These are phyloP conservation scores for Phytophthora pinifolia DNA, from an alignment of 352 stramenopile genomes.

Conservation along the genomic window DNA sequence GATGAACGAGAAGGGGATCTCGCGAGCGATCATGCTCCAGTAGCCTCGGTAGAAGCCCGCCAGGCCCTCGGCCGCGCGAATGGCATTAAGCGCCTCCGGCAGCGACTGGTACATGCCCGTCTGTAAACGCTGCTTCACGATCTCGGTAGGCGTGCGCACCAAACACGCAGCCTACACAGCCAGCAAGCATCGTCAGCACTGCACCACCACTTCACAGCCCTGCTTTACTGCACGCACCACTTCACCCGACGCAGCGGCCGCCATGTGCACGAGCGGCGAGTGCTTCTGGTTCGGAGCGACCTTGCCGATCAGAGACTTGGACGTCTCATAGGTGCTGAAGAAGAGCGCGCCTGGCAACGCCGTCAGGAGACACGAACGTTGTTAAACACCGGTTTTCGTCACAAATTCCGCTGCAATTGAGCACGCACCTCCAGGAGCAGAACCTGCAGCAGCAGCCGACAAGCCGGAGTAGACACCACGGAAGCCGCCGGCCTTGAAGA, in stretches of 20 bases:
- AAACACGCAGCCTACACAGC: conserved; percentile 90
- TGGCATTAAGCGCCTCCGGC: conserved; percentile 62
- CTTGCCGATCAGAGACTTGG: conserved; percentile 73
- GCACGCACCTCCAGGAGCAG: conserved; percentile 83
- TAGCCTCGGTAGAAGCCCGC: conserved; percentile 97
- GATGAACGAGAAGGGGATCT: conserved; percentile 99
- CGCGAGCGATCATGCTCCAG: conserved; percentile 97
- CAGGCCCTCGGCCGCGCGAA: conserved; percentile 77
- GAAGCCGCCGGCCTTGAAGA: conserved; percentile 97
- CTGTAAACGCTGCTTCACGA: conserved; percentile 99
- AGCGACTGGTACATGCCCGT: conserved; percentile 89
- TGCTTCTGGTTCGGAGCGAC: conserved; percentile 66
- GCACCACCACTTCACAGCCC: neutral
- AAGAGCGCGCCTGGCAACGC: conserved; percentile 72
- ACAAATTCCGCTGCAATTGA: neutral
- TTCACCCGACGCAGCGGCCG: conserved; percentile 94
- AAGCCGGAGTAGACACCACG: conserved; percentile 91
- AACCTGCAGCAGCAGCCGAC: conserved; percentile 89
- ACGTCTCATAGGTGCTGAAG: conserved; percentile 91
- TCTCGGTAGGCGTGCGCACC: conserved; percentile 98
- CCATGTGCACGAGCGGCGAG: conserved; percentile 94
- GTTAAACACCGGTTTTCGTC: neutral
- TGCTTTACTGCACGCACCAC: conserved; percentile 46
- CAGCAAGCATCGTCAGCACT: conserved; percentile 1
- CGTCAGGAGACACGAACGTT: conserved; percentile 2